Evolutionary conservation across 176 grass and related monocot genomes (phyloP).

Genomic region (Tillandsia leiboldiana): DNA sequence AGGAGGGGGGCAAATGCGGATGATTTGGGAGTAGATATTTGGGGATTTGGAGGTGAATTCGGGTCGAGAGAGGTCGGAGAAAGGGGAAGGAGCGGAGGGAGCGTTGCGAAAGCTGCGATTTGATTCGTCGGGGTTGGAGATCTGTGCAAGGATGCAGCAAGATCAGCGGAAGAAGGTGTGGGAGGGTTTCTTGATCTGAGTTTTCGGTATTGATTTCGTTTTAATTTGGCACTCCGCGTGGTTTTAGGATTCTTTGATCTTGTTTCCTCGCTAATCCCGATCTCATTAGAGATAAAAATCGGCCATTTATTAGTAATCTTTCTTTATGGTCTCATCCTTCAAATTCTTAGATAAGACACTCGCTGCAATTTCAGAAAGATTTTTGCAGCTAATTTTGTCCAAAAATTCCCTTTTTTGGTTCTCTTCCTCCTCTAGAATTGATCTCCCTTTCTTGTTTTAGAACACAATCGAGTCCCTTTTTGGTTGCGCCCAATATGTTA

Average conservation of each 20-base stretch:
- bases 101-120: slow-evolving; percentile 4
- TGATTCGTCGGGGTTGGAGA: slow-evolving; percentile 28
- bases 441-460: not conserved
- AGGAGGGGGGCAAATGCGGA: slow-evolving; percentile 10
- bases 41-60: slow-evolving; percentile 7
- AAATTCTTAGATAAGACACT: too few relatives aligned
- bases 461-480: not conserved
- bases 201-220: not conserved
- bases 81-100: not conserved
- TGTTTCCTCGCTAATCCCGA: not conserved
- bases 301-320: too few relatives aligned
- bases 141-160: slow-evolving; percentile 74
- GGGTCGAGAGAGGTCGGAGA: not conserved
- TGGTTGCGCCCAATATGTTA: not conserved
- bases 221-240: not conserved
- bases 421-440: not conserved
- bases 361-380: too few relatives aligned
- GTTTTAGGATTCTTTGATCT: slow-evolving; percentile 3
- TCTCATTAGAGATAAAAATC: too few relatives aligned
- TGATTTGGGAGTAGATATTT: slow-evolving; percentile 28
- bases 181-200: slow-evolving; percentile 22
- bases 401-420: not conserved
- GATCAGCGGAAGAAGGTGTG: slow-evolving; percentile 90
- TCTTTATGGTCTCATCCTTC: too few relatives aligned
- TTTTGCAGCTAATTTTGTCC: too few relatives aligned